These are phyloP conservation scores for Botrytis tulipae DNA, from an alignment of 2,329 filamentous ascomycete species.

Conservation along the genomic window DNA sequence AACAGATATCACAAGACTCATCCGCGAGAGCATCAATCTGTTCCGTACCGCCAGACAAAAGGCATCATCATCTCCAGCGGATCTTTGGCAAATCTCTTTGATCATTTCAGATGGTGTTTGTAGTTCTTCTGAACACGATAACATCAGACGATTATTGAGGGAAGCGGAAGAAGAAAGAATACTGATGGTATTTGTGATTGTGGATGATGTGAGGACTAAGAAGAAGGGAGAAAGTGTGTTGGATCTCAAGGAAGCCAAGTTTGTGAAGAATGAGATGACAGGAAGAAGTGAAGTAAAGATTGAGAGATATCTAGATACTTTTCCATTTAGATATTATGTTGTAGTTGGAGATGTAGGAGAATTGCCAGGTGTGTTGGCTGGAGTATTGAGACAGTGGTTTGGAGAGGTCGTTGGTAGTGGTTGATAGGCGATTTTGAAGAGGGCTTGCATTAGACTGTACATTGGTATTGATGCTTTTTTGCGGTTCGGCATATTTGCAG, in stretches of 20 bases:
- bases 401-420: conserved; percentile 53
- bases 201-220: conserved; percentile 63
- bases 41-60: conserved; percentile 71
- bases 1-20: conserved; percentile 79
- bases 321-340: conserved; percentile 96
- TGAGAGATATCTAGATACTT: conserved; percentile 88
- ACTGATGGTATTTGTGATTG: conserved; percentile 97
- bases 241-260: conserved; percentile 83
- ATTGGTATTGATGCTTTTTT: conserved; percentile 4
- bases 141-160: conserved; percentile 76
- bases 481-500: not conserved
- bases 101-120: conserved; percentile 94
- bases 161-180: conserved; percentile 91
- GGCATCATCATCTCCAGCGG: conserved; percentile 52
- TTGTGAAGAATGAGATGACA: conserved; percentile 61
- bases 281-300: conserved; percentile 70
- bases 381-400: conserved; percentile 94
- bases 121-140: conserved; percentile 74
- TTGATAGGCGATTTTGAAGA: not conserved
- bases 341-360: conserved; percentile 91
- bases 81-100: conserved; percentile 93
- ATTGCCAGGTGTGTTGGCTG: conserved; percentile 82
- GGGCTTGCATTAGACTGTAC: not conserved
- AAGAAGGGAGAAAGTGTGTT: conserved; percentile 68
- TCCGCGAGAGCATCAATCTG: conserved; percentile 73